Percentiles rank a stretch among this genome's conserved stretches.
phyloP scores from a whole-genome alignment of 2,329 filamentous ascomycete genomes.

The Colletotrichum sp. region DNA sequence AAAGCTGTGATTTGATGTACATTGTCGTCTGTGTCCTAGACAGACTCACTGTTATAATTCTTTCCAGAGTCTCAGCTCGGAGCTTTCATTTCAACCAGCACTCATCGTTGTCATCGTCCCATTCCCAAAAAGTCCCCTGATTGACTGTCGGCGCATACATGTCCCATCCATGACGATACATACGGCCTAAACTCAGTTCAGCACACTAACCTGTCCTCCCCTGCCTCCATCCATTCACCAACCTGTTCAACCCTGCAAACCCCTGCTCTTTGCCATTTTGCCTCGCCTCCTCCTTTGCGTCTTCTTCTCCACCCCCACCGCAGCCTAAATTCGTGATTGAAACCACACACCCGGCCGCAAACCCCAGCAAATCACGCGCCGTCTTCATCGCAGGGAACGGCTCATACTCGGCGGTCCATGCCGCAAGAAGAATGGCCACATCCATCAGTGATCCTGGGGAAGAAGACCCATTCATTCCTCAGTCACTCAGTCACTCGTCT shows the following conservation, averaged over 20 bases:
- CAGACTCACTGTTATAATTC: background rate
- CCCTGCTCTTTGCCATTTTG: constrained; percentile 1
- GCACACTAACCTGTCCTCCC: background rate
- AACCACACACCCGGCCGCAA: background rate
- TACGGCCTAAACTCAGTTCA: constrained; percentile 1
- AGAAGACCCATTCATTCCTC: background rate
- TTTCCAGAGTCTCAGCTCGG: background rate
- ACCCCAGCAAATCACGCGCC: constrained; percentile 3
- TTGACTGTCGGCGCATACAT: background rate
- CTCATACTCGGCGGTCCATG: background rate
- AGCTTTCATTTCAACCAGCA: background rate
- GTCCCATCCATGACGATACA: background rate
- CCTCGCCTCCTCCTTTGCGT: background rate
- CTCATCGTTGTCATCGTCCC: background rate
- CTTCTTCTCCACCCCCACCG: background rate
- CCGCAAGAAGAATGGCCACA: constrained; percentile 6
- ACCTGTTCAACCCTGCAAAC: background rate
- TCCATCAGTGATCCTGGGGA: background rate
- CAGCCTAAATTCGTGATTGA: constrained; percentile 5
- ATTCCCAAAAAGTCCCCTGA: background rate
- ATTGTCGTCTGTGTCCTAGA: background rate
- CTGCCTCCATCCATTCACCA: background rate
- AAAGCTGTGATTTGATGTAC: background rate
- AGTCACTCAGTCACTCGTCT: background rate
- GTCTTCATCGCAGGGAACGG: background rate